Percentiles rank a stretch among this genome's conserved stretches.
phyloP scores from a whole-genome alignment of 2,329 filamentous ascomycete species.

The Chaetomium globosum region DNA sequence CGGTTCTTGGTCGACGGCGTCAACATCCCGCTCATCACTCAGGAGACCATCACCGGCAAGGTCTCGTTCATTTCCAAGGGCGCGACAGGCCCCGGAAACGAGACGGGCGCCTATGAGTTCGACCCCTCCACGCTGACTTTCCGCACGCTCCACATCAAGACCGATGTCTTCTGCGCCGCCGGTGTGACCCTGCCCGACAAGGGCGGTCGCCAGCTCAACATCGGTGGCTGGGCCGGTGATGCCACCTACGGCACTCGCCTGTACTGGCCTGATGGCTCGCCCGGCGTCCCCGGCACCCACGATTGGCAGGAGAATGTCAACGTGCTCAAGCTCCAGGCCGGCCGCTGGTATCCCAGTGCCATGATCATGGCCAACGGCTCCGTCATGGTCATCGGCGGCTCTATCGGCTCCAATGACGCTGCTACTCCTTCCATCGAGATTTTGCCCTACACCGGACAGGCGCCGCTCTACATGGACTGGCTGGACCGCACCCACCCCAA shows the following conservation, averaged over 20 bases:
- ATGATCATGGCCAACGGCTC: conserved; percentile 60
- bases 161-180: conserved; percentile 63
- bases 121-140: conserved; percentile 52
- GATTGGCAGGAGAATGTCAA: conserved; percentile 59
- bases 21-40: conserved; percentile 58
- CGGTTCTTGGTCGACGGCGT: conserved; percentile 57
- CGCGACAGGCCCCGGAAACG: conserved; percentile 57
- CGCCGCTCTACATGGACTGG: conserved; percentile 53
- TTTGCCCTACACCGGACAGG: conserved; percentile 51
- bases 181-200: conserved; percentile 60
- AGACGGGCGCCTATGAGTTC: conserved; percentile 62
- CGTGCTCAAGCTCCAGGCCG: conserved; percentile 51
- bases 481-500: conserved; percentile 58
- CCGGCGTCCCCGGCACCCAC: conserved; percentile 52
- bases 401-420: conserved; percentile 55
- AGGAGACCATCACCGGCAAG: conserved; percentile 55
- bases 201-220: conserved; percentile 59
- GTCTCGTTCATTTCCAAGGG: conserved; percentile 58
- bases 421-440: conserved; percentile 57
- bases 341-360: conserved; percentile 58
- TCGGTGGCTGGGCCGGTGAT: conserved; percentile 60
- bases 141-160: conserved; percentile 58
- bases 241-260: conserved; percentile 58
- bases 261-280: conserved; percentile 58
- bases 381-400: conserved; percentile 57